Conservation (phyloP, 2,329 filamentous ascomycete genomes). For the Samsoniella hepiali region DNA sequence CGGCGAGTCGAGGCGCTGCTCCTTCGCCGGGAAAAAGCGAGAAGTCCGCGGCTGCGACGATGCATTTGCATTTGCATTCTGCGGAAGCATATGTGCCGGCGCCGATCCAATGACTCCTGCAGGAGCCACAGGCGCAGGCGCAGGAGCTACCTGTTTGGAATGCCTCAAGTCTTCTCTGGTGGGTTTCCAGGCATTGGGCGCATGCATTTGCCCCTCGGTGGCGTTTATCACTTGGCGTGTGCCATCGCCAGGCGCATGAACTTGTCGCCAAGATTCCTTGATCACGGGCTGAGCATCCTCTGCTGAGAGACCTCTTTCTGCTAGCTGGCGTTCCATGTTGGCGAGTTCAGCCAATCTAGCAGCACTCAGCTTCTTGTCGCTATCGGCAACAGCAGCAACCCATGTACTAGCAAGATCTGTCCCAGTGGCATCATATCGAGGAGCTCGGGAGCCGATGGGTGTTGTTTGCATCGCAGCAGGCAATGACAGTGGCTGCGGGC, state of each 20-base stretch:
- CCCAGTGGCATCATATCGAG: conserved; percentile 29
- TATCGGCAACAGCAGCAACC: conserved; percentile 42
- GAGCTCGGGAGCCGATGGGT: conserved; percentile 32
- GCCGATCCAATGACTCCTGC: conserved; percentile 12
- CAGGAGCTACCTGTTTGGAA: neutral
- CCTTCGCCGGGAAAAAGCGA: conserved; percentile 59
- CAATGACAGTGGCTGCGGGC: conserved; percentile 46
- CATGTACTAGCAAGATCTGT: conserved; percentile 40
- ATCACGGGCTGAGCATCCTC: conserved; percentile 47
- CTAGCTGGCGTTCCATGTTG: conserved; percentile 43
- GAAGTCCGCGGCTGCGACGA: conserved; percentile 51
- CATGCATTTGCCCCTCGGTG: conserved; percentile 30
- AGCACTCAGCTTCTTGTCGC: conserved; percentile 44
- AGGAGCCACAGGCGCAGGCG: neutral
- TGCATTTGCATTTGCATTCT: conserved; percentile 29
- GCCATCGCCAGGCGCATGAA: conserved; percentile 37
- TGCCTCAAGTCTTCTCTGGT: conserved; percentile 28
- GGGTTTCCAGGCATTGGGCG: conserved; percentile 30
- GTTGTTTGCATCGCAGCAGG: conserved; percentile 28
- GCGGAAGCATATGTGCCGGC: conserved; percentile 26
- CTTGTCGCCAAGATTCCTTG: conserved; percentile 54
- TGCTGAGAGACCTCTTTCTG: conserved; percentile 42
- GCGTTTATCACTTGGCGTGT: conserved; percentile 29
- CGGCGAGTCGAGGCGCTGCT: conserved; percentile 41
- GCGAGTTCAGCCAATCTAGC: conserved; percentile 38